Evolutionary conservation across 441 rosid genomes (phyloP), one percentile per base, ranked within the genome.

Genomic region (Brassica balearica): DNA sequence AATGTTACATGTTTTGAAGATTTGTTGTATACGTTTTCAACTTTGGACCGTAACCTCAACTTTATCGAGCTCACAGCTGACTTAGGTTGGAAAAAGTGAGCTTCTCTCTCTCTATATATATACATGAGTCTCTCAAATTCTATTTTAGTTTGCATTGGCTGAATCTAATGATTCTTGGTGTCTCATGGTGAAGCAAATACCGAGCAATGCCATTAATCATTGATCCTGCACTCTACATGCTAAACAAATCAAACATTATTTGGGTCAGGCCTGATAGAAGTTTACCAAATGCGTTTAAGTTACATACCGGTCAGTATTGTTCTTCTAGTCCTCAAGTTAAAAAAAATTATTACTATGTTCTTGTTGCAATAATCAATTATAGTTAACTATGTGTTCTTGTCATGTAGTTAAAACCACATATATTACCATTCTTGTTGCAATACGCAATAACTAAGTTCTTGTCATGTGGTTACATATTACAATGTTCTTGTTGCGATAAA

Each of bases 71-170:
- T 89, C 74, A 84, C 97, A 48, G 86, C 92, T 80, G 61, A 84
- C 25, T 85, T 93, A 55, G 93, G 91, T 58, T 93, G 98, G 99
- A 95, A 93, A 78, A 85, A 76, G 98, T 93, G 76, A 88, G 92
- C 12, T 72, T 83, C 63, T 73, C 74, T 15, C 67, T 51, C 41
- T 55, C 9, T 15, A 0, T 55, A 0, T 55, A 51, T 5, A 51
- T 51, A 17, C 20, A 17, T 53, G 20, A 53, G 10, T 15, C 6
- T 15, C 59, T 53, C 20, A 53, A 53, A 15, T 15, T 53, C 12
- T 55, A 11, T 25, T 6, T 61, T 23, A 6, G 34, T 12, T 73
- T 62, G 10, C 38, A 55, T 25, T 5, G 43, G 60, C 60, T 55
- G 22, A 17, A 55, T 55, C 60, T 61, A 51, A 27, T 62, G 3